Percentiles rank a stretch among this genome's conserved stretches.
These are phyloP conservation scores for Adansonia grandidieri DNA, from an alignment of 441 rosid genomes.

Conservation along the genomic window DNA sequence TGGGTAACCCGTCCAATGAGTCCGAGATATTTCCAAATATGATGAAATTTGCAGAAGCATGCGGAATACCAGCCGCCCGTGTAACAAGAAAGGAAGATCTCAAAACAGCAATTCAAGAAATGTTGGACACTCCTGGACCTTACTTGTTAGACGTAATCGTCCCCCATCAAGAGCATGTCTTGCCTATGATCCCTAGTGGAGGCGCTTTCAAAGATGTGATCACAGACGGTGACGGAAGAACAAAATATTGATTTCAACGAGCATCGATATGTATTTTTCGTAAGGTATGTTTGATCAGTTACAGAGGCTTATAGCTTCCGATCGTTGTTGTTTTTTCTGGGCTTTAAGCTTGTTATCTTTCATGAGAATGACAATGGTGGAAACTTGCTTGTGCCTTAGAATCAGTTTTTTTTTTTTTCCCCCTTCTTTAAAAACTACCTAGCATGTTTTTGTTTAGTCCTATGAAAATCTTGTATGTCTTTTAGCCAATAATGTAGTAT, in stretches of 20 bases:
- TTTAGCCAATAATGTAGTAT: no score
- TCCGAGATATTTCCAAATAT: constrained; percentile 3
- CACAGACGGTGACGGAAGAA: background rate
- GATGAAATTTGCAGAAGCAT: constrained; percentile 8
- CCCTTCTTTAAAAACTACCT: no score
- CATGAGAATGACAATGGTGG: no score
- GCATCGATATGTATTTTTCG: background rate
- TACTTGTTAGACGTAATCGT: background rate
- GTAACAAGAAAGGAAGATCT: background rate
- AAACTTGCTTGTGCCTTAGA: no score
- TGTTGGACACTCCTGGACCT: background rate
- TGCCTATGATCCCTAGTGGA: background rate
- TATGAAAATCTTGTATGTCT: no score
- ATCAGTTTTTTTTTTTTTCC: no score
- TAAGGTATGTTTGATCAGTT: no score
- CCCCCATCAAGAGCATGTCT: background rate
- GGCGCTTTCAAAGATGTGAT: background rate
- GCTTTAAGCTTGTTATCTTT: no score
- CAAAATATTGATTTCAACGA: background rate
- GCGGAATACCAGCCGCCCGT: background rate
- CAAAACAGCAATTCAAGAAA: background rate
- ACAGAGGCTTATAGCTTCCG: no score
- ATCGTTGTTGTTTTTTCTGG: no score
- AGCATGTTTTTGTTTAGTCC: no score
- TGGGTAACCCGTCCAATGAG: constrained; percentile 74